Conservation (phyloP, 1,139 yeast species). For the Hemisphaericaspora xylofermentans region DNA sequence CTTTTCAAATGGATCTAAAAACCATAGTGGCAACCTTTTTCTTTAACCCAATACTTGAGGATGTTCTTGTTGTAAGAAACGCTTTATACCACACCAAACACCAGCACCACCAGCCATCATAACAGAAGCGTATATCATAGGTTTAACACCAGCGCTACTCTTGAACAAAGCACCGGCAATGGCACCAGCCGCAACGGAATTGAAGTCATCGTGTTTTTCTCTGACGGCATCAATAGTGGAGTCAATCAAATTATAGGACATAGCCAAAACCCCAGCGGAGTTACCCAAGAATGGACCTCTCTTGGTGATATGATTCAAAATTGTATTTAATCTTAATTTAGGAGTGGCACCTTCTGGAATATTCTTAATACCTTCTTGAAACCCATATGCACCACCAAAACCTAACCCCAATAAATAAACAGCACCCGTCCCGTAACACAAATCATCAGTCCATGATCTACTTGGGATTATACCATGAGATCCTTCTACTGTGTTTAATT, state of each 20-base stretch:
- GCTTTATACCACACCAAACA: conserved; percentile 86
- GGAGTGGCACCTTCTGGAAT: conserved; percentile 73
- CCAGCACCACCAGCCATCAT: conserved; percentile 90
- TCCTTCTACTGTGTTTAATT: conserved; percentile 73
- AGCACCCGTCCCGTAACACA: conserved; percentile 97
- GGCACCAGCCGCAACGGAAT: conserved; percentile 88
- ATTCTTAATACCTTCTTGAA: conserved; percentile 78
- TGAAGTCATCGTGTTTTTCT: conserved; percentile 84
- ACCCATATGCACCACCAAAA: conserved; percentile 84
- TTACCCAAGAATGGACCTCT: conserved; percentile 96
- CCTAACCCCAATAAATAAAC: conserved; percentile 80
- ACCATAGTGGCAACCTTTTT: neutral
- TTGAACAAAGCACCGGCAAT: conserved; percentile 89
- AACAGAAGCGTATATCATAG: conserved; percentile 85
- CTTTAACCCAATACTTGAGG: neutral
- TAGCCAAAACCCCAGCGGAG: conserved; percentile 90
- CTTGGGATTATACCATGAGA: conserved; percentile 89
- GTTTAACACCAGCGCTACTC: conserved; percentile 79
- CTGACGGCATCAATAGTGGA: conserved; percentile 75
- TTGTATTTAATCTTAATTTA: conserved; percentile 80
- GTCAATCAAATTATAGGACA: conserved; percentile 82
- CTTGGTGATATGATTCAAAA: conserved; percentile 87
- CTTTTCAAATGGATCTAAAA: neutral
- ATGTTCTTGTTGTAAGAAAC: conserved; percentile 28
- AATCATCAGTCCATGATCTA: conserved; percentile 95